Evolutionary conservation across 495 filamentous ascomycete genomes (phyloP).

Genomic region (Aspergillus bridgeri): DNA sequence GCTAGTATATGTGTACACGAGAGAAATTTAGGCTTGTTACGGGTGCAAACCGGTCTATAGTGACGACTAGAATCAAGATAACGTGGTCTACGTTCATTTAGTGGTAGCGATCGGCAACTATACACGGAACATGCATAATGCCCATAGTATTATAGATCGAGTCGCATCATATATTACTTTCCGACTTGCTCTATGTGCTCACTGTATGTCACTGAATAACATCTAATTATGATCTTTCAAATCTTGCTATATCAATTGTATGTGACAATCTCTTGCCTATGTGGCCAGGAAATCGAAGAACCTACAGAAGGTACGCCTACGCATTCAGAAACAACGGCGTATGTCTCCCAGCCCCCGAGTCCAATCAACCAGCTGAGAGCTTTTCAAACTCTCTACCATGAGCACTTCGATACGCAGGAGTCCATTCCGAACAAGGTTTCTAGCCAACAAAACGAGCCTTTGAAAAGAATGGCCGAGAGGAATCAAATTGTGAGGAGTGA

Average conservation of each 20-base stretch:
- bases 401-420: too few relatives aligned
- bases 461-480: too few relatives aligned
- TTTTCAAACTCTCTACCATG: too few relatives aligned
- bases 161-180: neutral
- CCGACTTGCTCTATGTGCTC: neutral
- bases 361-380: neutral
- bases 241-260: too few relatives aligned
- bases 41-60: too few relatives aligned
- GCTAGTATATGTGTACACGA: neutral
- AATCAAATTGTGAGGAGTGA: too few relatives aligned
- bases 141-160: neutral
- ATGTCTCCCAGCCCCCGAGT: neutral
- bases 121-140: neutral
- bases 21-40: too few relatives aligned
- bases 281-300: neutral
- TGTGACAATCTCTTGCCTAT: too few relatives aligned
- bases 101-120: neutral
- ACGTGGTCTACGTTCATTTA: neutral
- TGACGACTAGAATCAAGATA: too few relatives aligned
- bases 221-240: too few relatives aligned
- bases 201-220: neutral
- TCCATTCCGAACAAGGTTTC: too few relatives aligned
- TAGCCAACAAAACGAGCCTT: too few relatives aligned
- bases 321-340: neutral
- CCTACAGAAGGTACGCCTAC: neutral